Evolutionary conservation across 2,329 filamentous ascomycete genomes (phyloP), one percentile per base, ranked within the genome.

Genomic region (Aspergillus niger): DNA sequence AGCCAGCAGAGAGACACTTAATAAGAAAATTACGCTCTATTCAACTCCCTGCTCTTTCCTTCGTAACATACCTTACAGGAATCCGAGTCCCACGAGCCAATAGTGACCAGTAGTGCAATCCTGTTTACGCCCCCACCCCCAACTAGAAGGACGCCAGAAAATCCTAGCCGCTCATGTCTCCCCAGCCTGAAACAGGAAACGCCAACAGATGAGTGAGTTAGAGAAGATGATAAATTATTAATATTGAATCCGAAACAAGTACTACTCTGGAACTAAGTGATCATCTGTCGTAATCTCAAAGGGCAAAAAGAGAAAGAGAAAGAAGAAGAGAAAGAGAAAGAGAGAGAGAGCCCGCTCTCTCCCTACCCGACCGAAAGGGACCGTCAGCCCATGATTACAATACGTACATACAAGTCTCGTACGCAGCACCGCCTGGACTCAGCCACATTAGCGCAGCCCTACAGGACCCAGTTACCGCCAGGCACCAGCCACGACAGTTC

Each of bases 381-480:
- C 26, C 49, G 13, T 32, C 55, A 43, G 55, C 36, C 32, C 32
- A 38, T 62, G 41, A 60, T 60, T 62, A 62, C 60, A 63, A 51
- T 59, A 30, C 28, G 11, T 30, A 30, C 28, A 30, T 30, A 58
- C 55, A 56, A 10, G 38, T 48, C 51, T 52, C 44, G 39, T 55
- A 62, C 55, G 58, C 50, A 22, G 41, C 41, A 44, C 43, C 47
- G 54, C 54, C 43, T 20, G 8, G 24, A 36, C 58, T 53, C 56
- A 57, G 58, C 61, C 61, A 61, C 61, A 59, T 26, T 38, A 47
- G 28, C 44, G 39, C 61, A 61, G 61, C 58, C 61, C 61, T 61
- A 61, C 55, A 55, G 50, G 54, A 58, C 26, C 39, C 43, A 53
- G 24, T 15, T 28, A 53, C 44, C 50, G 39, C 26, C n/a, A 48